Conservation (phyloP, 1,284 basidiomycete species). For the Chondrostereum purpureum region DNA sequence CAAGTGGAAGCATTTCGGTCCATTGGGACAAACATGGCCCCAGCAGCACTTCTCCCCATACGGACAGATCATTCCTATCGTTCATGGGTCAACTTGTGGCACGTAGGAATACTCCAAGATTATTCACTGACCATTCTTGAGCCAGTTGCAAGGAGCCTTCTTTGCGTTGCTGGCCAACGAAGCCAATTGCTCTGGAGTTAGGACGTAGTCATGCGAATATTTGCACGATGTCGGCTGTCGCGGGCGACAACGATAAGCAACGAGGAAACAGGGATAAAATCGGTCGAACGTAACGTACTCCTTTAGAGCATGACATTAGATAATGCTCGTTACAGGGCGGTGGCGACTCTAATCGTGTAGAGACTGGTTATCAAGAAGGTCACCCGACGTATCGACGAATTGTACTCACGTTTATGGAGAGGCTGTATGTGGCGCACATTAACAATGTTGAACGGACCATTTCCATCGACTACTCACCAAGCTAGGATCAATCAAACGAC, state of each 20-base stretch:
- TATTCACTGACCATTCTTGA: conserved; percentile 63
- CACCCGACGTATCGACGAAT: no score
- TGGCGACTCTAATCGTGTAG: conserved; percentile 44
- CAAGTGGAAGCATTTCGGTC: conserved; percentile 58
- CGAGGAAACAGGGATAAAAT: no score
- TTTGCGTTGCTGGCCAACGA: conserved; percentile 65
- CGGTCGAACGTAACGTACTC: conserved; percentile 35
- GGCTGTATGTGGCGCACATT: conserved; percentile 27
- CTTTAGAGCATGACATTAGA: conserved; percentile 73
- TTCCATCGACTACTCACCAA: conserved; percentile 31
- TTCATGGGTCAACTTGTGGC: conserved; percentile 2
- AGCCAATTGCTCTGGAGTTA: conserved; percentile 62
- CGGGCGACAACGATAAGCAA: no score
- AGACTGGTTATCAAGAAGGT: conserved; percentile 9
- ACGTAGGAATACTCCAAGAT: neutral
- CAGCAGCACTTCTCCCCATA: conserved; percentile 69
- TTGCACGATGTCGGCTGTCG: conserved; percentile 59
- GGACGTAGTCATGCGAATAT: conserved; percentile 71
- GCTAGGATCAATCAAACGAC: conserved; percentile 45
- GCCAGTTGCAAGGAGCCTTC: conserved; percentile 74
- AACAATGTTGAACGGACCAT: conserved; percentile 7
- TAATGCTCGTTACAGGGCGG: conserved; percentile 79
- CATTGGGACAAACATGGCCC: conserved; percentile 76
- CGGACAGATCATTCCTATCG: conserved; percentile 60
- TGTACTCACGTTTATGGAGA: conserved; percentile 42